Evolutionary conservation across 2,329 filamentous ascomycete genomes (phyloP).

Genomic region (Cladosporium sp.): DNA sequence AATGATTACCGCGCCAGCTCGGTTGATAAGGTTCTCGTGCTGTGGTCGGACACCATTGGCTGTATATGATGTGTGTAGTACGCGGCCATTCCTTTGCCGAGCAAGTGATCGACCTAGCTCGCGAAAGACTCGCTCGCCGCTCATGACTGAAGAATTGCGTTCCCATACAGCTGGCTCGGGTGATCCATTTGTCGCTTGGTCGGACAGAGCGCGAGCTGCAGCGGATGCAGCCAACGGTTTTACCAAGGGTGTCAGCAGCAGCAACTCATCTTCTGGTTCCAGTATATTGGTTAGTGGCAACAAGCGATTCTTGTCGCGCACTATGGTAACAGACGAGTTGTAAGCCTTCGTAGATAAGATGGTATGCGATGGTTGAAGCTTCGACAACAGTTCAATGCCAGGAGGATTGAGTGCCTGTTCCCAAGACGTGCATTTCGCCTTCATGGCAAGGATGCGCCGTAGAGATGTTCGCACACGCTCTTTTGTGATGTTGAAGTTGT

Average conservation of each 20-base stretch:
- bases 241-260: constrained; percentile 83
- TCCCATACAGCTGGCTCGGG: constrained; percentile 59
- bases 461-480: constrained; percentile 79
- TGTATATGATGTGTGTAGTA: constrained; percentile 92
- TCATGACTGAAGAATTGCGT: constrained; percentile 70
- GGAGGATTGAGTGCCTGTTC: constrained; percentile 84
- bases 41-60: constrained; percentile 89
- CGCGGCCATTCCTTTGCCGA: constrained; percentile 77
- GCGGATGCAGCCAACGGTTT: constrained; percentile 91
- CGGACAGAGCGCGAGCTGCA: constrained; percentile 69
- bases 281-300: constrained; percentile 80
- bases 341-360: constrained; percentile 82
- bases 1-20: constrained; percentile 84
- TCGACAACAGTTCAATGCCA: constrained; percentile 72
- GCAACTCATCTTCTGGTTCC: constrained; percentile 81
- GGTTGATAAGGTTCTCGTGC: constrained; percentile 87
- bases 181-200: constrained; percentile 59
- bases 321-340: constrained; percentile 88
- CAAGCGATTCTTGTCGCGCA: constrained; percentile 82
- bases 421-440: constrained; percentile 86
- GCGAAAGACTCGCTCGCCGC: constrained; percentile 87
- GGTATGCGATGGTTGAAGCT: constrained; percentile 79
- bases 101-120: constrained; percentile 87
- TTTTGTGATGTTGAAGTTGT: constrained; percentile 84
- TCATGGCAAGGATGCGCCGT: constrained; percentile 74